Conservation (phyloP, 441 rosid genomes). For the Populus hybrid region DNA sequence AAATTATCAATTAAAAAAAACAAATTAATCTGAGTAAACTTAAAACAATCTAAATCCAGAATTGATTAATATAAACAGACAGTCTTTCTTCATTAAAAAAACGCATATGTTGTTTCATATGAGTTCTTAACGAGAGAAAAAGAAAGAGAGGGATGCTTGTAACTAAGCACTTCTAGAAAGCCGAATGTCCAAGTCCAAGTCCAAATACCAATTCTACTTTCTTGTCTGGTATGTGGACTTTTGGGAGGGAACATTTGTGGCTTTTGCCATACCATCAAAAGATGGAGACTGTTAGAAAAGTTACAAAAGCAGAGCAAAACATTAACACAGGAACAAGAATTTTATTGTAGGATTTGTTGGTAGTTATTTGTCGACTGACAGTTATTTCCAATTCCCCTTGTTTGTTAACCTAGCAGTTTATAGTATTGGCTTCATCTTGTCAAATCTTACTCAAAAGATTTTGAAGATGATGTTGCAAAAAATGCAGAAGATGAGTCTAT, state of each 20-base stretch:
- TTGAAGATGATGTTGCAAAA: neutral
- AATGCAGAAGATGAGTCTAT: neutral
- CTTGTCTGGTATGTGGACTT: neutral
- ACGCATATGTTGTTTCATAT: neutral
- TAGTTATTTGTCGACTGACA: slow-evolving; percentile 24
- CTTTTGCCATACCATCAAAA: neutral
- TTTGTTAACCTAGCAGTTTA: neutral
- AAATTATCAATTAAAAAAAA: too few relatives aligned
- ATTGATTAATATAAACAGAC: slow-evolving; percentile 26
- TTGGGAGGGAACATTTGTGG: neutral
- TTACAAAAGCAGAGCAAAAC: neutral
- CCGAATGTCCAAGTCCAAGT: neutral
- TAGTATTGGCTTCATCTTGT: neutral
- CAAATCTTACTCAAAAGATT: too few relatives aligned
- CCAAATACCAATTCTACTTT: neutral
- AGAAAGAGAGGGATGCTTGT: neutral
- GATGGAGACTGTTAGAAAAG: slow-evolving; percentile 7
- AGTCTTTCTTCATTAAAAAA: slow-evolving; percentile 7
- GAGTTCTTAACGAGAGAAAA: neutral
- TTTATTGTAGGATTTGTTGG: slow-evolving; percentile 10
- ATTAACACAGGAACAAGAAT: slow-evolving; percentile 5
- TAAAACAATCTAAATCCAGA: neutral
- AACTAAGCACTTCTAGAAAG: slow-evolving; percentile 19
- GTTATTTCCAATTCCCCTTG: slow-evolving; percentile 1
- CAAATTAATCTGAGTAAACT: too few relatives aligned